These are phyloP conservation scores for Fusarium temperatum DNA, from an alignment of 2,329 filamentous ascomycete species.

Conservation along the genomic window DNA sequence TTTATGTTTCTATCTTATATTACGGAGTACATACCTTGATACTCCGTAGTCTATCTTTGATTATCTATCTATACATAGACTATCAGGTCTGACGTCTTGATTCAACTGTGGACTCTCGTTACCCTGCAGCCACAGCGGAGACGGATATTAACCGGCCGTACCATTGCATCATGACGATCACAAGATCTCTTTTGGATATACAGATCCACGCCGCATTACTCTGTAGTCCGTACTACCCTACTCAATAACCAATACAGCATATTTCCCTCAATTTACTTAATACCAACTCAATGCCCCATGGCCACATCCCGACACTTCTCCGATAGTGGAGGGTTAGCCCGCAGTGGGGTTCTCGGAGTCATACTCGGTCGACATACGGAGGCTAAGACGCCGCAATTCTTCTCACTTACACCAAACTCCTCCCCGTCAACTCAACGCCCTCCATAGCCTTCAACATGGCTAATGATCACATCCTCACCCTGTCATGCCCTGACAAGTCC, in stretches of 20 bases:
- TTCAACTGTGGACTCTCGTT: background rate
- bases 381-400: conserved; percentile 5
- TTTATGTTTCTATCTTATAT: background rate
- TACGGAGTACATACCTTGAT: background rate
- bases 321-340: conserved; percentile 40
- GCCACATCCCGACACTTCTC: conserved; percentile 14
- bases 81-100: background rate
- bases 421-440: background rate
- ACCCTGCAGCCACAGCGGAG: conserved; percentile 20
- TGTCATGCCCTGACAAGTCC: conserved; percentile 85
- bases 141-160: conserved; percentile 13
- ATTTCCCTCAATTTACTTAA: background rate
- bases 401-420: background rate
- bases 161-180: background rate
- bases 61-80: too few relatives aligned
- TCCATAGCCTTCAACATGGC: conserved; percentile 47
- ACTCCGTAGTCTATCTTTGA: background rate
- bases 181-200: background rate
- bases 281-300: background rate
- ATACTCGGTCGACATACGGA: conserved; percentile 21
- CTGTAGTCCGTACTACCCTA: too few relatives aligned
- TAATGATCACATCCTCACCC: conserved; percentile 76
- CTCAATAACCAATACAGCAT: background rate
- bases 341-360: conserved; percentile 41
- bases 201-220: background rate